phyloP scores from a whole-genome alignment of 352 stramenopile genomes.

The Elongisporangium undulatum region DNA sequence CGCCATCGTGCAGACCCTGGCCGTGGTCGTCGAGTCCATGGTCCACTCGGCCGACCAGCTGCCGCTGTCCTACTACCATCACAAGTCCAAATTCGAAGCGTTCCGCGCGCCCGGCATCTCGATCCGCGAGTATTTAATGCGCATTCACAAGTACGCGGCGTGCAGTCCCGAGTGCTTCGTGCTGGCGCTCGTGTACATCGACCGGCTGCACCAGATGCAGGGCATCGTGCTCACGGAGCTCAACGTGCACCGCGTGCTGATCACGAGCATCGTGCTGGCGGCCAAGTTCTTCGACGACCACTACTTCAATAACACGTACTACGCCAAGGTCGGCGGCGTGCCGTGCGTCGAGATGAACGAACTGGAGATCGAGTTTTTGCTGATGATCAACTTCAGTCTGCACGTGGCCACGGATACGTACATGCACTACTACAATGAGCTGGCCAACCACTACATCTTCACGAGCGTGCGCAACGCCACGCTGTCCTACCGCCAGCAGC shows the following conservation, averaged over 20 bases:
- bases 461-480: constrained; percentile 40
- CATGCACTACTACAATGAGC: constrained; percentile 89
- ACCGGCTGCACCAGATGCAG: constrained; percentile 96
- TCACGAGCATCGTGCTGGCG: constrained; percentile 96
- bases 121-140: constrained; percentile 77
- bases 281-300: constrained; percentile 99
- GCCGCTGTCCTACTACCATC: constrained; percentile 38
- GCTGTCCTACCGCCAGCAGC: constrained; percentile 30
- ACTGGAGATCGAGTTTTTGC: constrained; percentile 97
- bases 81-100: constrained; percentile 82
- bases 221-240: constrained; percentile 95
- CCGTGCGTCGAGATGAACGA: constrained; percentile 95
- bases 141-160: constrained; percentile 97
- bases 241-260: constrained; percentile 98
- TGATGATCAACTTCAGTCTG: constrained; percentile 97
- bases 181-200: constrained; percentile 98
- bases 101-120: constrained; percentile 81
- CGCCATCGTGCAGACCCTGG: constrained; percentile 78
- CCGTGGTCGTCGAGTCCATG: constrained; percentile 76
- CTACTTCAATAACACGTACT: constrained; percentile 99
- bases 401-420: constrained; percentile 91
- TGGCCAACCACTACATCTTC: constrained; percentile 84
- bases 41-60: constrained; percentile 60
- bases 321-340: constrained; percentile 95
- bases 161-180: constrained; percentile 99